Evolutionary conservation across 2,329 filamentous ascomycete genomes (phyloP).

Genomic region (Beauveria medogensis): DNA sequence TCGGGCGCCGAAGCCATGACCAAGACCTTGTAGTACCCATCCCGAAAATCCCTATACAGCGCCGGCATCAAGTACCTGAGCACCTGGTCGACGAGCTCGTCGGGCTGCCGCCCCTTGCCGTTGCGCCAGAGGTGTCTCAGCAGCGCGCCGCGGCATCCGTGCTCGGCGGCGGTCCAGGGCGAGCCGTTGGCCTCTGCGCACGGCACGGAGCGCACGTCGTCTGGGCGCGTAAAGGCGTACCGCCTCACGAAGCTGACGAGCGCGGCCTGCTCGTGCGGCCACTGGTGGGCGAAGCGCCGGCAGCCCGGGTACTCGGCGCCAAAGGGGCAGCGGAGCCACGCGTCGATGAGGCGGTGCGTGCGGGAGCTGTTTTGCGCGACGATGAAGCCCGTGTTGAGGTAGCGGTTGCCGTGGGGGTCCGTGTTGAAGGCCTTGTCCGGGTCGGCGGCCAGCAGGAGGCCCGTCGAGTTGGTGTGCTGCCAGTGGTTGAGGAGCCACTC

Average conservation of each 20-base stretch:
- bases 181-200: slow-evolving; percentile 4
- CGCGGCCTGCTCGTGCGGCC: slow-evolving; percentile 5
- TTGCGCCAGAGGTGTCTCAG: not conserved
- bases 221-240: not conserved
- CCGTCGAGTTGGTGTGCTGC: slow-evolving; percentile 30
- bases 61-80: not conserved
- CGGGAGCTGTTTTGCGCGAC: slow-evolving; percentile 26
- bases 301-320: not conserved
- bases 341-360: slow-evolving; percentile 13
- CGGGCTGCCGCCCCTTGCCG: not conserved
- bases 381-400: slow-evolving; percentile 36
- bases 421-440: slow-evolving; percentile 30
- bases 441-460: slow-evolving; percentile 38
- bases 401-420: slow-evolving; percentile 25
- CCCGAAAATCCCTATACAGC: not conserved
- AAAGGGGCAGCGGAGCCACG: slow-evolving; percentile 3
- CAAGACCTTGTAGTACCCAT: not conserved
- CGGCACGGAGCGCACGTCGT: not conserved
- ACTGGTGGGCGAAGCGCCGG: not conserved
- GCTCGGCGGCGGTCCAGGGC: not conserved
- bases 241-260: not conserved
- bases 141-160: not conserved
- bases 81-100: not conserved
- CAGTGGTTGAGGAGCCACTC: slow-evolving; percentile 42
- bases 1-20: not conserved